These are phyloP conservation scores for Syzygium syzygioides DNA, from an alignment of 441 rosid species.

Conservation along the genomic window DNA sequence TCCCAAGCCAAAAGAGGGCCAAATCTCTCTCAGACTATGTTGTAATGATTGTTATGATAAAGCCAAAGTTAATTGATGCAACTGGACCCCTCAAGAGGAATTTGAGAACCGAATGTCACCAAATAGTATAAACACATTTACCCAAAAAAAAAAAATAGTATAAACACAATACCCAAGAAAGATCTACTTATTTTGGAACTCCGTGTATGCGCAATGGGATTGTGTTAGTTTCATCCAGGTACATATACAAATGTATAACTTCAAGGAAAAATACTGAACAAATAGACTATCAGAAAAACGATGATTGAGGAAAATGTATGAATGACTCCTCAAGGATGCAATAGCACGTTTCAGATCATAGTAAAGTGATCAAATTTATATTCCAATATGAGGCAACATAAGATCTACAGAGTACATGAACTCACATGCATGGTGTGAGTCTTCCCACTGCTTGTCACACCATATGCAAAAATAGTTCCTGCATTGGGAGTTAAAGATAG, in stretches of 20 bases:
- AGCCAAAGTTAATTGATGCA: neutral
- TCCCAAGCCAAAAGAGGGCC: neutral
- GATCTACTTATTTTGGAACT: neutral
- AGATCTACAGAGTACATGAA: neutral
- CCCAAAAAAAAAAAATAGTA: neutral
- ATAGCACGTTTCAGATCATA: neutral
- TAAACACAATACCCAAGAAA: neutral
- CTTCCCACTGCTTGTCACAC: constrained; percentile 99
- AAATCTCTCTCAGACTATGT: neutral
- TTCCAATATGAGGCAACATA: neutral
- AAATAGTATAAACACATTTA: neutral
- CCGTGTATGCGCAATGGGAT: neutral
- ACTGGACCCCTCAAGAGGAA: neutral
- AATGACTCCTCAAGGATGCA: neutral
- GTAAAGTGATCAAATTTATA: neutral
- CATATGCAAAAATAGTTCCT: constrained; percentile 99
- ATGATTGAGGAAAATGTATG: neutral
- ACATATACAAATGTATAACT: neutral
- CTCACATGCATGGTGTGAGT: constrained; percentile 99
- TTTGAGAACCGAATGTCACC: neutral
- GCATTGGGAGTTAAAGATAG: constrained; percentile 1
- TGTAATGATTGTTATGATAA: neutral
- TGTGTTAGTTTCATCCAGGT: neutral
- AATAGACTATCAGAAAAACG: neutral
- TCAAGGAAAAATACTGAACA: neutral